A percentile compares a stretch with the other conserved stretches of the same genome.
phyloP scores from a whole-genome alignment of 768 basidiomycete species.

The Collybiopsis luxurians region DNA sequence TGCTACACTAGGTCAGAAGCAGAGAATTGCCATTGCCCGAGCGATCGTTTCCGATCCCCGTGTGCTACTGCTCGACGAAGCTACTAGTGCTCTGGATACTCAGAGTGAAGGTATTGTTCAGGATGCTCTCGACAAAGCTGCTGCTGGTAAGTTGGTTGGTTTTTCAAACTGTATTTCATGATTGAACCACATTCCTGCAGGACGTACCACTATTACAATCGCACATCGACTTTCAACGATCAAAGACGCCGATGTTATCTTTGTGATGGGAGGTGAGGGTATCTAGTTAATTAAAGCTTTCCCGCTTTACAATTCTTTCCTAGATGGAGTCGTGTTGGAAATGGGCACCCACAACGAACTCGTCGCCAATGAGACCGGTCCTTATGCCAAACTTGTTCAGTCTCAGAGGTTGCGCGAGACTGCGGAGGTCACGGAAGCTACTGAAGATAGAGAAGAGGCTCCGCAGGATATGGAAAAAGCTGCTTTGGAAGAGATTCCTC shows the following conservation, averaged over 20 bases:
- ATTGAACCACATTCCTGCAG: conserved; percentile 51
- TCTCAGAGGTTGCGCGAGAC: conserved; percentile 16
- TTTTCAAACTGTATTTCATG: conserved; percentile 43
- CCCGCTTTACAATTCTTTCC: too few relatives aligned
- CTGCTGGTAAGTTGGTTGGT: conserved; percentile 47
- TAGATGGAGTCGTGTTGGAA: conserved; percentile 75
- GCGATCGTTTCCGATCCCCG: conserved; percentile 87
- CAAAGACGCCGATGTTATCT: conserved; percentile 80
- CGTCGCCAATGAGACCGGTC: conserved; percentile 50
- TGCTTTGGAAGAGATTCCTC: conserved; percentile 57
- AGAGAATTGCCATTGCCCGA: conserved; percentile 87
- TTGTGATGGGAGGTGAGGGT: conserved; percentile 67
- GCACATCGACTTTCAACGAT: conserved; percentile 82
- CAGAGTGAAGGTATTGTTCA: conserved; percentile 87
- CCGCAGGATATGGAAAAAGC: conserved; percentile 58
- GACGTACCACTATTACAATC: conserved; percentile 79
- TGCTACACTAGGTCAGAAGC: too few relatives aligned
- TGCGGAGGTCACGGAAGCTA: conserved; percentile 23
- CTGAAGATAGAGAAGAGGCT: conserved; percentile 28
- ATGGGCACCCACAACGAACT: conserved; percentile 76
- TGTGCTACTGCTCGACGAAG: conserved; percentile 87
- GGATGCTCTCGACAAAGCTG: conserved; percentile 85
- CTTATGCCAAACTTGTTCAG: conserved; percentile 74
- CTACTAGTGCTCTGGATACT: conserved; percentile 86
- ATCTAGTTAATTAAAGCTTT: too few relatives aligned